Base-by-base conservation (phyloP, 2,329 filamentous ascomycete species). In the Pseudocercospora macadamiae region DNA sequence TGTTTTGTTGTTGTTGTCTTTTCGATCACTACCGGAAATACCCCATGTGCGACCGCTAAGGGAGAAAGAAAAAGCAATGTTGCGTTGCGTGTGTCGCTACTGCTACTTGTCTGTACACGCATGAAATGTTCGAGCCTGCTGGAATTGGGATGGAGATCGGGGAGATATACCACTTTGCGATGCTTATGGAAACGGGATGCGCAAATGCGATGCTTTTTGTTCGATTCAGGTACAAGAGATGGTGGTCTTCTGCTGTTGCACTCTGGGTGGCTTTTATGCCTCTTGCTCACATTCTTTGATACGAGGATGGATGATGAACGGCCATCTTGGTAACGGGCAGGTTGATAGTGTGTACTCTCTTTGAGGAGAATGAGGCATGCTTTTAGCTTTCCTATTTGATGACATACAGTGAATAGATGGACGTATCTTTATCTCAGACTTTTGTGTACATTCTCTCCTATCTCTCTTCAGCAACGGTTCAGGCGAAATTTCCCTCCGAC, bases 11-110 rank as follows among this genome's bases (percentile, higher is more conserved):
- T 51, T 54, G 44, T 51, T 57, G 25, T 18, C 32, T 52, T 48
- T 61, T 60, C 57, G 56, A 60, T 55, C 58, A 60, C 53, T 55
- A 52, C 54, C 57, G 45, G 54, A 45, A 54, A 54, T 34, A 62
- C 56, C 59, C 55, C 28, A 62, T 62, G 56, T 59, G 59, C 59
- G 62, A 59, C 54, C n/a, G 47, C 54, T 51, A 58, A 49, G 57
- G 54, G 28, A 49, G 48, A 62, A 60, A 44, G 51, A 61, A 62
- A 61, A 61, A 55, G 60, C 60, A 51, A 51, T 60, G 60, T 37
- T 55, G 57, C 51, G 42, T 54, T 48, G 53, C 47, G 25, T 19
- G 45, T 34, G 42, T 19, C 26, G 49, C 55, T 44, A 26, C 47
- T 49, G 26, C 47, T 34, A 26, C 47, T 49, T 49, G 42, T 26